Evolutionary conservation across 2,329 filamentous ascomycete genomes (phyloP).

Genomic region (Monosporascus sp.): DNA sequence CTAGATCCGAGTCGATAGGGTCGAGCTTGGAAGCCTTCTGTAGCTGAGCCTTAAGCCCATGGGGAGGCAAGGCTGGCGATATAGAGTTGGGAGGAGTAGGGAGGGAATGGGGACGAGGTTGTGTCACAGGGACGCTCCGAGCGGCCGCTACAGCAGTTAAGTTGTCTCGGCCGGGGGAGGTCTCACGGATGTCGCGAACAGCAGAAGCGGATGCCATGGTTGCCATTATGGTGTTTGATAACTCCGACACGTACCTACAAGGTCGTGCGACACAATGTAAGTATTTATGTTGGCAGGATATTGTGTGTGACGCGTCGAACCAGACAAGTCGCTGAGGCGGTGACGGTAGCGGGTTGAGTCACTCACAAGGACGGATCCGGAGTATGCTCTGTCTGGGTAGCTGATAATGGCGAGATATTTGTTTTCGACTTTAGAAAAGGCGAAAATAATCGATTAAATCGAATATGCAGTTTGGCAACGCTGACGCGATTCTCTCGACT

Average conservation of each 20-base stretch:
- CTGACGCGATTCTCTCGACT: slow-evolving; percentile 56
- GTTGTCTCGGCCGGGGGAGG: slow-evolving; percentile 60
- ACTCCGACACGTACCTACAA: slow-evolving; percentile 43
- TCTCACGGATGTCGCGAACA: slow-evolving; percentile 63
- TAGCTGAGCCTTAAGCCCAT: slow-evolving; percentile 67
- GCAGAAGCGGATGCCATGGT: slow-evolving; percentile 60
- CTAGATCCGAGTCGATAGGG: slow-evolving; percentile 78
- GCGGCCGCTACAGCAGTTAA: slow-evolving; percentile 64
- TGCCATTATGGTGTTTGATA: slow-evolving; percentile 50
- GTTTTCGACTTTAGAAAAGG: slow-evolving; percentile 15
- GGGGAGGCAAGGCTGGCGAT: slow-evolving; percentile 79
- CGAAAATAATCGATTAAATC: slow-evolving; percentile 27
- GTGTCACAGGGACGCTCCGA: slow-evolving; percentile 59
- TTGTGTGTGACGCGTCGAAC: slow-evolving; percentile 16
- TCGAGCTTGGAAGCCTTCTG: slow-evolving; percentile 52
- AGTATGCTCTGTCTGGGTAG: slow-evolving; percentile 21
- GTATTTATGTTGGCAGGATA: slow-evolving; percentile 10
- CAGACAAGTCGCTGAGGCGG: slow-evolving; percentile 3
- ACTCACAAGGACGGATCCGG: slow-evolving; percentile 32
- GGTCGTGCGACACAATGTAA: slow-evolving; percentile 26
- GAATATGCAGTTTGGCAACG: slow-evolving; percentile 36
- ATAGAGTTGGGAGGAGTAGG: slow-evolving; percentile 94
- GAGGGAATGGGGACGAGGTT: slow-evolving; percentile 58
- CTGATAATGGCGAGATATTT: slow-evolving; percentile 21
- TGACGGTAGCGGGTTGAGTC: slow-evolving; percentile 18